Evolutionary conservation across 768 basidiomycete species (phyloP), one percentile per base, ranked within the genome.

Genomic region (Russula abietina): DNA sequence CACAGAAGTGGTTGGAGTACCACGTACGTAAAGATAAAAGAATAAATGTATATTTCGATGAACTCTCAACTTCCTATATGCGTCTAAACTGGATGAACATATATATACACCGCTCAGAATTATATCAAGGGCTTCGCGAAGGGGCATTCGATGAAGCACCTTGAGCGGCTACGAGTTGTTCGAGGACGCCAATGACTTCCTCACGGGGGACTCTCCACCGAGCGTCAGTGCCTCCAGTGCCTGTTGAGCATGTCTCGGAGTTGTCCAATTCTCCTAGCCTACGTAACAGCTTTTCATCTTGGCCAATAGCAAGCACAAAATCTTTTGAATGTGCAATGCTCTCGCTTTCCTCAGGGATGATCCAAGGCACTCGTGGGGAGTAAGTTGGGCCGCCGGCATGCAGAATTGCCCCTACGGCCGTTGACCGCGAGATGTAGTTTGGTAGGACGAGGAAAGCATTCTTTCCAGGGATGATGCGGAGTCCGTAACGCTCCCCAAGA

Each of bases 371-470:
- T 30, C 78, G 65, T 36, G 75, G 73, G 4, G 75, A 75, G 38
- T 78, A 72, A 7, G 75, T 75, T 6, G 78, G 80, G 2, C 79
- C 80, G 4, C 84, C 85, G 0, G 87, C 86, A 68, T 87, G 84
- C 16, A 91, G 72, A 62, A 92, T 86, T n/a, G 87, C 83, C 49
- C 87, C 88, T 2, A 92, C 87, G 0, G 90, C 90, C 0, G 87
- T 88, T n/a, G 87, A 87, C 24, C 91, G 84, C 11, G 89, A 91
- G 66, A 91, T 83, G 67, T 89, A 88, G 75, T 86, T 89, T 3
- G 91, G 90, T 4, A 93, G 77, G 32, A 93, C 85, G 57, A 93
- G 83, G 82, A 93, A 93, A 55, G 82, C 83, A 72, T 86, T 90
- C 59, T 81, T 76, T 2, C 89, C 89, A 0, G 91, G 91, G 55